Conservation (phyloP, 345 rosid species). For the Aquilaria sinensis region DNA sequence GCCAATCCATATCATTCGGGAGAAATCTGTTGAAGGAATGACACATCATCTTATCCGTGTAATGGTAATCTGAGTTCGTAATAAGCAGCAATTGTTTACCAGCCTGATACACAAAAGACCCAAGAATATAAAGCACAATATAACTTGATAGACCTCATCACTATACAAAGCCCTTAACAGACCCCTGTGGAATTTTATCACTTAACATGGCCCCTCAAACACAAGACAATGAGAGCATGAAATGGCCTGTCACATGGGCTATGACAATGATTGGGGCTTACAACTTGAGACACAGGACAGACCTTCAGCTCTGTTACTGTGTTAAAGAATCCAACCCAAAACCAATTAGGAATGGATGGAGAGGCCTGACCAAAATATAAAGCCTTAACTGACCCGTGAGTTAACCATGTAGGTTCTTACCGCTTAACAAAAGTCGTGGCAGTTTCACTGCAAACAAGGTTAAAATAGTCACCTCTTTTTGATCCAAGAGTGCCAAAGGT, state of each 20-base stretch:
- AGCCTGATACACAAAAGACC: conserved; percentile 49
- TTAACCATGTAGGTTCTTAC: no score
- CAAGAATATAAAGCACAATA: background rate
- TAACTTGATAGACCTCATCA: no score
- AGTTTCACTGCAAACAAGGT: background rate
- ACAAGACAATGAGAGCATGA: no score
- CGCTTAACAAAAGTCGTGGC: conserved; percentile 6
- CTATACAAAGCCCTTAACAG: no score
- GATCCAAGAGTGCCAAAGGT: conserved; percentile 91
- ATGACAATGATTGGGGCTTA: no score
- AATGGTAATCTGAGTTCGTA: conserved; percentile 92
- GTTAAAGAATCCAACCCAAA: background rate
- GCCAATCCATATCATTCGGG: conserved; percentile 93
- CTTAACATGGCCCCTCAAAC: background rate
- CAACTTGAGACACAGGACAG: no score
- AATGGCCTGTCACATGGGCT: no score
- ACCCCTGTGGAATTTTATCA: background rate
- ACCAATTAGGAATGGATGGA: background rate
- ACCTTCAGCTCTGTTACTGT: no score
- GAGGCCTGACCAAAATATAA: background rate
- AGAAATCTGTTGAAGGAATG: conserved; percentile 87
- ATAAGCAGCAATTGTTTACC: conserved; percentile 95
- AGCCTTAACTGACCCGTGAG: no score
- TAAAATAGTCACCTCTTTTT: conserved; percentile 68
- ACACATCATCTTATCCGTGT: conserved; percentile 95